Base-by-base conservation (phyloP, 352 stramenopile species). In the Phytophthora fragariaefolia region DNA sequence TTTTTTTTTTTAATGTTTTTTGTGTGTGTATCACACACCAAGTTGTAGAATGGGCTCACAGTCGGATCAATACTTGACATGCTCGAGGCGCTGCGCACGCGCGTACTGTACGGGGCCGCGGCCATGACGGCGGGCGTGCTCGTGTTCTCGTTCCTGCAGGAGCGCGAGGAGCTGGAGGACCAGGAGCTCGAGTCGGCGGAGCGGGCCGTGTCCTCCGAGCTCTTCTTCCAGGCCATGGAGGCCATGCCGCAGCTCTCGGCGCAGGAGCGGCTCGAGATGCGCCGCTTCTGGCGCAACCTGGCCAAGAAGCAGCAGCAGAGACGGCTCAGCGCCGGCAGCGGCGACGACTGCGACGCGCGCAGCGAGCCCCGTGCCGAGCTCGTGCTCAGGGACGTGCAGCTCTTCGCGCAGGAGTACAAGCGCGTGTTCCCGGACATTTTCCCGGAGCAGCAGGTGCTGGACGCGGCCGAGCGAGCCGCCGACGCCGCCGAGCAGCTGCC, bases 381-480 rank as follows among this genome's bases (percentile, higher is more conserved):
- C 28, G 56, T 74, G n/a, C 52, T 93, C 40, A 72, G 79, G 34
- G 87, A 92, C 60, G 76, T 95, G 55, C 81, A 92, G 71, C 63
- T 79, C n/a, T 86, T 91, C 43, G 85, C 85, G 22, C 82, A 89
- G 38, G 84, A 93, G 55, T 96, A 95, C 71, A 85, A 90, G 32
- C 80, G 89, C 40, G 83, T 94, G 6, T 96, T 91, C 30, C 88
- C 86, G 0, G 77, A 90, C 10, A 83, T 89, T 57, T 96, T 96
- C 67, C 85, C 86, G 0, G 80, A 89, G 51, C 66, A 83, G 27
- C 71, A 92, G 53, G 77, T 95, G 22, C 59, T 91, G 17, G 73
- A 87, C 26, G 85, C 82, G 4, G 67, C 78, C 0, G 75, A 87
- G 47, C 58, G 67, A 24, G 84, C 84, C 8, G 77, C 82, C 0